Evolutionary conservation across 306 rosid species (phyloP).

Genomic region (Castanea sativa): DNA sequence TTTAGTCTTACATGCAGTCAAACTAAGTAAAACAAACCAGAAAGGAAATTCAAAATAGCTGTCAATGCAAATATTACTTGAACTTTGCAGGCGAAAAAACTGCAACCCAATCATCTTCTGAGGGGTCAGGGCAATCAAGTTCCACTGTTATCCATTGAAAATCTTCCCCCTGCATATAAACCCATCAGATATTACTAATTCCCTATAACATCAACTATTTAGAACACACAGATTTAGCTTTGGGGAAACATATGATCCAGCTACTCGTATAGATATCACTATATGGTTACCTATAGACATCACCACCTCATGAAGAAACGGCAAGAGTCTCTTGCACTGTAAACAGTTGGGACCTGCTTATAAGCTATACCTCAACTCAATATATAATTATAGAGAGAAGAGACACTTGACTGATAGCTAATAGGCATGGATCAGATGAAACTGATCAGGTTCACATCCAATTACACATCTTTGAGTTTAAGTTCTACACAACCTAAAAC

Average conservation of each 20-base stretch:
- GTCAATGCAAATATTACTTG: background rate
- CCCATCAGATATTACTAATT: background rate
- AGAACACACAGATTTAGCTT: background rate
- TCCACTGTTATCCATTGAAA: conserved; percentile 1
- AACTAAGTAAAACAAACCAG: background rate
- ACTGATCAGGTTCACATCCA: no score
- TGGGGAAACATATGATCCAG: background rate
- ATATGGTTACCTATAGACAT: no score
- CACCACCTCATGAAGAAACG: background rate
- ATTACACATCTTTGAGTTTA: no score
- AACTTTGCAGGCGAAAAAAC: conserved; percentile 6
- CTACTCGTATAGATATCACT: background rate
- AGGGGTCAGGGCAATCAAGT: background rate
- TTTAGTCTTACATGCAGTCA: background rate
- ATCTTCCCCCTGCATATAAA: background rate
- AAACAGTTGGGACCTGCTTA: background rate
- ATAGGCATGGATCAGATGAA: no score
- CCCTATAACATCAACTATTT: background rate
- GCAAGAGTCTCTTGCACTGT: background rate
- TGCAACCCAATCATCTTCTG: conserved; percentile 5
- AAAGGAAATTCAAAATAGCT: background rate
- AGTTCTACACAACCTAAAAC: no score
- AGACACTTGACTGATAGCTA: no score
- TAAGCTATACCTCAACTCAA: no score
- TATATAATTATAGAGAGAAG: no score